Evolutionary conservation across 1,284 basidiomycete species (phyloP).

Genomic region (Erythrobasidium hasegawianum): DNA sequence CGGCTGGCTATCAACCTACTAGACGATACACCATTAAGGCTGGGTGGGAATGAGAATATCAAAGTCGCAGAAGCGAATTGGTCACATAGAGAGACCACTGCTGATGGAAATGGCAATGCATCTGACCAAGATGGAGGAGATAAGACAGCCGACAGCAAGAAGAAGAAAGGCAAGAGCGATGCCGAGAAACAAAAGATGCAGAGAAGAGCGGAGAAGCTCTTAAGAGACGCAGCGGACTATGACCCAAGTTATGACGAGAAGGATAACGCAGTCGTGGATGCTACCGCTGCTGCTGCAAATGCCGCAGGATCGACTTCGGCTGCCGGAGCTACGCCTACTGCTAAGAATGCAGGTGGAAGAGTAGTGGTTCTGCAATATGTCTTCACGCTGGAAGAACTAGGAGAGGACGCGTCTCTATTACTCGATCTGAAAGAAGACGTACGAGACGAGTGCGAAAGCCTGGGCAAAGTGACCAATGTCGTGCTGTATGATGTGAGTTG

Average conservation of each 20-base stretch:
- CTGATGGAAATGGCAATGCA: conserved; percentile 52
- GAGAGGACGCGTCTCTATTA: conserved; percentile 78
- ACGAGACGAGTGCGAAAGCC: conserved; percentile 79
- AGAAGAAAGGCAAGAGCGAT: conserved; percentile 51
- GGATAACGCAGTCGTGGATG: conserved; percentile 35
- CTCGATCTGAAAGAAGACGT: conserved; percentile 96
- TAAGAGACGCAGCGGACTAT: conserved; percentile 83
- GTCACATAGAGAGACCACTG: conserved; percentile 53
- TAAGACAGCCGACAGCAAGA: conserved; percentile 41
- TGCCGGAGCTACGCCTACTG: conserved; percentile 58
- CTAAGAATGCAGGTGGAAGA: conserved; percentile 55
- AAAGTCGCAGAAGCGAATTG: conserved; percentile 81
- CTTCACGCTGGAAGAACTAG: conserved; percentile 84
- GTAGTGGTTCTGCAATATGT: conserved; percentile 89
- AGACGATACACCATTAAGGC: conserved; percentile 84
- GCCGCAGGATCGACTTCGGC: conserved; percentile 43
- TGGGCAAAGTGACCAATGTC: conserved; percentile 95
- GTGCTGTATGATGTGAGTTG: conserved; percentile 86
- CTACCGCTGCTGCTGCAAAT: conserved; percentile 38
- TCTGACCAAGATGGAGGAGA: conserved; percentile 33
- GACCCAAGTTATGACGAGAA: conserved; percentile 59
- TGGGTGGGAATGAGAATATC: conserved; percentile 76
- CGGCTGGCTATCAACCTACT: conserved; percentile 76
- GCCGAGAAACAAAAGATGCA: conserved; percentile 65
- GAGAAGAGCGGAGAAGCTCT: conserved; percentile 78